Percentiles rank a stretch among this genome's conserved stretches.
Evolutionary conservation across 495 filamentous ascomycete species (phyloP).

Genomic region (Xylaria bambusicola): DNA sequence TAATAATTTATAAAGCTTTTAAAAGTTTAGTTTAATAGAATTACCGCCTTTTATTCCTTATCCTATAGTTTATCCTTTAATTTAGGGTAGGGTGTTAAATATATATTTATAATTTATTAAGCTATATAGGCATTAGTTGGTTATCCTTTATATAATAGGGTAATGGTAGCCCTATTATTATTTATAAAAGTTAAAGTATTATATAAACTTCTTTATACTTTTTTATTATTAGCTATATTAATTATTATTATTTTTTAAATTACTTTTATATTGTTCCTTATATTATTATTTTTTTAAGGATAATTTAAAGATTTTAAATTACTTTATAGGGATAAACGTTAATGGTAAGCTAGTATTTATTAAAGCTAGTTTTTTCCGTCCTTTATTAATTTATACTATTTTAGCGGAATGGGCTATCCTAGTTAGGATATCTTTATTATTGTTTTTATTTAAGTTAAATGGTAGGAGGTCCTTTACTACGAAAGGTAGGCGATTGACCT

Average conservation of each 20-base stretch:
- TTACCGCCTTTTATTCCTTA: neutral
- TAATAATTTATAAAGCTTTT: neutral
- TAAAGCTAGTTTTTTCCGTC: neutral
- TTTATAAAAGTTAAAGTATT: slow-evolving; percentile 4
- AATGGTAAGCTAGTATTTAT: neutral
- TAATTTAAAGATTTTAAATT: neutral
- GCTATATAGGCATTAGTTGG: neutral
- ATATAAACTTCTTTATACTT: neutral
- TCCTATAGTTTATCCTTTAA: neutral
- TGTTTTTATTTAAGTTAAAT: slow-evolving; percentile 1
- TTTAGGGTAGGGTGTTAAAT: neutral
- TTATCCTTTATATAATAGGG: neutral
- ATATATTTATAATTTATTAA: slow-evolving; percentile 1
- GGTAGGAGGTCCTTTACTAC: neutral
- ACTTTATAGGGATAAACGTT: neutral
- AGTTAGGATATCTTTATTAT: no score
- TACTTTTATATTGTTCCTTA: neutral
- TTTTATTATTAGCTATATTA: neutral
- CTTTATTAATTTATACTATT: neutral
- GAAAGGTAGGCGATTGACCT: neutral
- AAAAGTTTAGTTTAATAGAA: neutral
- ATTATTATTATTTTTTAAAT: neutral
- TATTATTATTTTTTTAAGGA: neutral
- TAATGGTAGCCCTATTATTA: neutral
- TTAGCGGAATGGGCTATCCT: neutral